Conservation (phyloP, 2,329 filamentous ascomycete genomes). For the Apiospora sp. region DNA sequence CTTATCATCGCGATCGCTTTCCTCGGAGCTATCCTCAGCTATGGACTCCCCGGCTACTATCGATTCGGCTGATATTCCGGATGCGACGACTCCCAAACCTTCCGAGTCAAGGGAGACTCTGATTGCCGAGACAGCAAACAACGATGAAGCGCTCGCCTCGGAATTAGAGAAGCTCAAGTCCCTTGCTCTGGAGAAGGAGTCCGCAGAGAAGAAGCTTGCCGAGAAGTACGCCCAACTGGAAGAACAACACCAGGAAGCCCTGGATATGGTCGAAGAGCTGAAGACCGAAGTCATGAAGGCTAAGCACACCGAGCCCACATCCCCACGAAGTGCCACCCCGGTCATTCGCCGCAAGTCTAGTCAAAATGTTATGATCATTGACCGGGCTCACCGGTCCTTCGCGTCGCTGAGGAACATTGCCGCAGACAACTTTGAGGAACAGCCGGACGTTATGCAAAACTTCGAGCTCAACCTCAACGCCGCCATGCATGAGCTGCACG, state of each 20-base stretch:
- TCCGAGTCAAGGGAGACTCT: slow-evolving; percentile 48
- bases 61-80: slow-evolving; percentile 59
- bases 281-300: slow-evolving; percentile 86
- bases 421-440: slow-evolving; percentile 80
- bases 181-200: slow-evolving; percentile 79
- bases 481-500: slow-evolving; percentile 90
- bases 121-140: slow-evolving; percentile 42
- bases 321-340: slow-evolving; percentile 71
- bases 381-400: slow-evolving; percentile 91
- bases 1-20: slow-evolving; percentile 89
- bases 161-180: slow-evolving; percentile 77
- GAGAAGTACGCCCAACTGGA: slow-evolving; percentile 86
- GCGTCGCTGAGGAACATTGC: slow-evolving; percentile 90
- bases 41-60: slow-evolving; percentile 75
- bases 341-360: slow-evolving; percentile 93
- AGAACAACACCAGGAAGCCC: slow-evolving; percentile 78
- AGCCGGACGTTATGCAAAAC: slow-evolving; percentile 86
- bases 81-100: slow-evolving; percentile 63
- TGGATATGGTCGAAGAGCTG: slow-evolving; percentile 89
- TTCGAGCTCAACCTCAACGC: slow-evolving; percentile 93
- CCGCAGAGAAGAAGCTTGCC: slow-evolving; percentile 74
- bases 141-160: slow-evolving; percentile 57
- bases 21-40: slow-evolving; percentile 90
- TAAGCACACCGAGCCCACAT: slow-evolving; percentile 66
- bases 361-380: slow-evolving; percentile 85